Evolutionary conservation across 768 basidiomycete genomes (phyloP).

Genomic region (Wakefieldia striispora): DNA sequence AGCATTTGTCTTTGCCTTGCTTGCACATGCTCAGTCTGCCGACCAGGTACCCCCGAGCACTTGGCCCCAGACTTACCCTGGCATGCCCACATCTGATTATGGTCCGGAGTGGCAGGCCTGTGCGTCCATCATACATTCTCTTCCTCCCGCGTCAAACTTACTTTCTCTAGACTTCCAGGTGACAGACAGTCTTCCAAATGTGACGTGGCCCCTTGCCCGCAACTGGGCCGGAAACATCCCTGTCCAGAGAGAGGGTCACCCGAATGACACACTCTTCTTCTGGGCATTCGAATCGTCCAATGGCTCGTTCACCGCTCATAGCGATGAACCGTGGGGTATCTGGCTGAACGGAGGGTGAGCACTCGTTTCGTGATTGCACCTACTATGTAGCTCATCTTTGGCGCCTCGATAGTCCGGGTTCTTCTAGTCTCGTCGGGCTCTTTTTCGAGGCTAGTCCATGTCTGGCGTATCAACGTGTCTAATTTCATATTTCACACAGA

Average conservation of each 20-base stretch:
- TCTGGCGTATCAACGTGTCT: background rate
- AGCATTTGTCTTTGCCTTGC: slow-evolving; percentile 1
- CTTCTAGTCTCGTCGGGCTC: slow-evolving; percentile 65
- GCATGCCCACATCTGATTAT: slow-evolving; percentile 45
- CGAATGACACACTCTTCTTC: slow-evolving; percentile 67
- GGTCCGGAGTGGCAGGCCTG: slow-evolving; percentile 62
- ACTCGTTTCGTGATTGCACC: background rate
- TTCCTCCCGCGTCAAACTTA: background rate
- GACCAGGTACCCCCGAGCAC: slow-evolving; percentile 24
- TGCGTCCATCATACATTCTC: slow-evolving; percentile 31
- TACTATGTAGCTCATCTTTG: background rate
- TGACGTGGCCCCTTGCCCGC: slow-evolving; percentile 52
- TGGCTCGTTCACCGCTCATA: slow-evolving; percentile 51
- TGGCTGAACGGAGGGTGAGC: slow-evolving; percentile 73
- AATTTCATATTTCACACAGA: slow-evolving; percentile 37
- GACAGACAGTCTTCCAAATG: slow-evolving; percentile 52
- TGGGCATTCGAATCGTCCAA: slow-evolving; percentile 55
- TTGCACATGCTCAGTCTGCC: slow-evolving; percentile 23
- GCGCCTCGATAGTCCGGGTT: slow-evolving; percentile 49
- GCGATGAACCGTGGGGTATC: slow-evolving; percentile 63
- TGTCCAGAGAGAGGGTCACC: slow-evolving; percentile 56
- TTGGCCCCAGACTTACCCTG: slow-evolving; percentile 43
- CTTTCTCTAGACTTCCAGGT: slow-evolving; percentile 56
- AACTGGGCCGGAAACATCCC: slow-evolving; percentile 65
- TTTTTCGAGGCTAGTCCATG: slow-evolving; percentile 54